Evolutionary conservation across 2,329 filamentous ascomycete species (phyloP), one percentile per base, ranked within the genome.

Genomic region (Colletotrichum limetticola): DNA sequence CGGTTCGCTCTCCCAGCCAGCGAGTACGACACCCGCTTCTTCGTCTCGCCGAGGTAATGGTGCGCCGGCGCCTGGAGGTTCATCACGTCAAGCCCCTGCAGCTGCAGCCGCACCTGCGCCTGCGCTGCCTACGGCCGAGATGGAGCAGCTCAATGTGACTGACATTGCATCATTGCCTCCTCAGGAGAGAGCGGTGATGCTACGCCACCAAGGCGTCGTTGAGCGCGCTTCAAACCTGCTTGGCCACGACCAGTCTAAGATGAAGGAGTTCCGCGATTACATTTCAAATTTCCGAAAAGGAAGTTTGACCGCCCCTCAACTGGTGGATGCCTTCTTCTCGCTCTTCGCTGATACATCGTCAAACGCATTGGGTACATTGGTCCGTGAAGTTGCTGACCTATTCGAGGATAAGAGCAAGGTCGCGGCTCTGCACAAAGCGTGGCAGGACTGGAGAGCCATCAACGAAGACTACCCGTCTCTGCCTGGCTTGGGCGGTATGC

Each of bases 391-490:
- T 3, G 94, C 96, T 5, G 96, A 98, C 65, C 91, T 99, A 12
- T 98, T 97, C 77, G 96, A 99, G 77, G 93, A 97, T 76, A 88
- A 92, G 62, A 80, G 82, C 22, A 98, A 97, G 80, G 91, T 91
- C 1, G 91, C 93, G 65, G 87, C 86, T 0, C 85, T 99, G 3
- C 89, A 95, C 30, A 93, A 93, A 78, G 94, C 95, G 1, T 98
- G 96, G 95, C 94, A 95, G 77, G 94, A 98, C 82, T 98, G 96
- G 94, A 94, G 94, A 59, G 95, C 95, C 49, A 97, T 97, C 83
- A 97, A 97, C 76, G 95, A 98, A 82, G 95, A 98, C 80, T 98
- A 98, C 77, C 96, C 96, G 0, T 94, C 94, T 1, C 86, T 98
- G 1, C 95, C 96, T 1, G 93, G 93, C 0, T 88, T 94, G 0